Evolutionary conservation across 1,139 yeast genomes (phyloP).

Genomic region (Nakaseomyces glabratus): DNA sequence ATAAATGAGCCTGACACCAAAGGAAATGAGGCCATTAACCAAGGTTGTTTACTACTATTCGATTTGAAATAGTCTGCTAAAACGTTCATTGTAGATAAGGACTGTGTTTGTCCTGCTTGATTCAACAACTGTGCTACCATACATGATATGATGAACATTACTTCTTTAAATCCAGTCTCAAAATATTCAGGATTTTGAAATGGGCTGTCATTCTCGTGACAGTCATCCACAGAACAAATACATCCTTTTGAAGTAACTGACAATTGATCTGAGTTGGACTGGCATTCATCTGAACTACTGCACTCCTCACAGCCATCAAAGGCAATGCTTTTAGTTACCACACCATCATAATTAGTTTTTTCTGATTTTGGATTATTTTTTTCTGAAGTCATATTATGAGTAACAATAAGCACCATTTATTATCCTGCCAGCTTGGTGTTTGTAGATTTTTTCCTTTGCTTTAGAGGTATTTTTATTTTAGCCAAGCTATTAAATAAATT

Average conservation of each 20-base stretch:
- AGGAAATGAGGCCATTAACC: constrained; percentile 54
- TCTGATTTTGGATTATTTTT: too few species aligned
- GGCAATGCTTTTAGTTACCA: too few species aligned
- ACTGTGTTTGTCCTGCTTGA: constrained; percentile 31
- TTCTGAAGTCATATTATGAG: too few species aligned
- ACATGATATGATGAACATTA: constrained; percentile 31
- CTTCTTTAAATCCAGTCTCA: constrained; percentile 23
- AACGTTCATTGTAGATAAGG: constrained; percentile 30
- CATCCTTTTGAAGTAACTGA: too few species aligned
- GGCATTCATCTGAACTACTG: constrained; percentile 4
- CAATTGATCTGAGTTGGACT: background rate
- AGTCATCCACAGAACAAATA: too few species aligned
- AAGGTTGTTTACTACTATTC: constrained; percentile 32
- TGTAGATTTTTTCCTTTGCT: too few species aligned
- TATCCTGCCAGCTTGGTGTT: too few species aligned
- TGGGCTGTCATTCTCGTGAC: constrained; percentile 5
- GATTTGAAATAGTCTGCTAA: constrained; percentile 25
- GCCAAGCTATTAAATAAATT: too few species aligned
- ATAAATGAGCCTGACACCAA: constrained; percentile 48
- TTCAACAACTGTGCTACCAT: constrained; percentile 35
- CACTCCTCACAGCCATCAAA: constrained; percentile 5
- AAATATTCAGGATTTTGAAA: constrained; percentile 17
- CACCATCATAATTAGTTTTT: too few species aligned
- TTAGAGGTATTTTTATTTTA: too few species aligned
- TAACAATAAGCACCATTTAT: too few species aligned